Evolutionary conservation across 371 early-diverging fungal species (phyloP).

Genomic region (Mucor indicus): DNA sequence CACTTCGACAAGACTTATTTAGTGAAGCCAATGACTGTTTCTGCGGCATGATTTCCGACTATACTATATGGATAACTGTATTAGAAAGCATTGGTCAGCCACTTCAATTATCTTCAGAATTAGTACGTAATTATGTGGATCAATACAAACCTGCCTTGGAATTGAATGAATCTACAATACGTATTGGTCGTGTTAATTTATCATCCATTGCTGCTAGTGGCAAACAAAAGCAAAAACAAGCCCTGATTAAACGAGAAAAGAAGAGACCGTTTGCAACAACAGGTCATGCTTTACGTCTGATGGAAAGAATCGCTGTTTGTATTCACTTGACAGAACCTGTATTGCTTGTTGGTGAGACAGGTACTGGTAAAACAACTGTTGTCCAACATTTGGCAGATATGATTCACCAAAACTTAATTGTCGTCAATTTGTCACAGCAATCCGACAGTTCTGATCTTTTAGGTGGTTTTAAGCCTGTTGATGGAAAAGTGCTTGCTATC

Average conservation of each 20-base stretch:
- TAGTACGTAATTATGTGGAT: constrained; percentile 71
- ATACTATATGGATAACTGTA: constrained; percentile 60
- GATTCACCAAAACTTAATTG: constrained; percentile 76
- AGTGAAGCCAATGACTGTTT: constrained; percentile 90
- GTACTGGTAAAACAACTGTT: constrained; percentile 99
- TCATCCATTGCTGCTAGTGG: constrained; percentile 33
- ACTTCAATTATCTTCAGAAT: constrained; percentile 68
- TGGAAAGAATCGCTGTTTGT: constrained; percentile 85
- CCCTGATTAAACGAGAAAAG: constrained; percentile 32
- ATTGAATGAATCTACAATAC: constrained; percentile 40
- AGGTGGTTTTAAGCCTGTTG: constrained; percentile 98
- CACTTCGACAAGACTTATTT: constrained; percentile 59
- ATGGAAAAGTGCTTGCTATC: constrained; percentile 75
- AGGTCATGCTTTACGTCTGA: constrained; percentile 66
- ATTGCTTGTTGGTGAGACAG: constrained; percentile 98
- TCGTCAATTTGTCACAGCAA: constrained; percentile 98
- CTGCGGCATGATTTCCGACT: constrained; percentile 78
- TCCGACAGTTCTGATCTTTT: constrained; percentile 96
- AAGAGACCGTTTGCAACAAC: constrained; percentile 79
- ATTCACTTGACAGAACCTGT: constrained; percentile 86
- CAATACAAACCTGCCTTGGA: constrained; percentile 69
- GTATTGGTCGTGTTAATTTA: constrained; percentile 72
- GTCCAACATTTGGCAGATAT: constrained; percentile 93
- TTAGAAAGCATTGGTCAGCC: constrained; percentile 66
- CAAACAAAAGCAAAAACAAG: constrained; percentile 29